phyloP scores from a whole-genome alignment of 257 asterid genomes.

The Fraxinus pennsylvanica region DNA sequence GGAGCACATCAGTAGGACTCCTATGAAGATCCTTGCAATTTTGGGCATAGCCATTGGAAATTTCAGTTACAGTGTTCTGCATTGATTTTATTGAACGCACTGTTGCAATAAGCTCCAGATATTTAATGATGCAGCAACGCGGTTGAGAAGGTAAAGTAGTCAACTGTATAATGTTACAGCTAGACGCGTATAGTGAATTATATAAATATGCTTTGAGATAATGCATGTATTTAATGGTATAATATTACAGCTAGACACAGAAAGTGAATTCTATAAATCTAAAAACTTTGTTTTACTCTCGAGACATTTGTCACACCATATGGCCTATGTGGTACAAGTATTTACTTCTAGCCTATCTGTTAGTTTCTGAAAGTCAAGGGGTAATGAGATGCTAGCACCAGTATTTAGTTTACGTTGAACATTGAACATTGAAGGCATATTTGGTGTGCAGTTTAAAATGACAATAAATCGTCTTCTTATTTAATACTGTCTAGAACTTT shows the following conservation, averaged over 20 bases:
- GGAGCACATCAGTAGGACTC: constrained; percentile 26
- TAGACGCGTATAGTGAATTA: no score
- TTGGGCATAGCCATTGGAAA: constrained; percentile 21
- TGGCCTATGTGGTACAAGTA: neutral
- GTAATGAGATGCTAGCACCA: neutral
- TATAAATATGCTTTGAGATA: neutral
- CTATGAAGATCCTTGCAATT: neutral
- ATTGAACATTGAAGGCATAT: no score
- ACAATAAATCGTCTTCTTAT: no score
- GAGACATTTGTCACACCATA: constrained; percentile 4
- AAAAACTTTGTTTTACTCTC: neutral
- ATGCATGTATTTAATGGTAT: no score
- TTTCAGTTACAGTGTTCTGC: neutral
- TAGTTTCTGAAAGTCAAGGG: neutral
- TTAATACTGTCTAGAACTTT: no score
- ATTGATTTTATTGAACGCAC: constrained; percentile 11
- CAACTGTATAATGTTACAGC: no score
- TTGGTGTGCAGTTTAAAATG: no score
- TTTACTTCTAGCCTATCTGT: neutral
- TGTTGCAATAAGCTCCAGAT: constrained; percentile 2
- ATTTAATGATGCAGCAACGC: neutral
- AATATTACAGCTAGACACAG: no score
- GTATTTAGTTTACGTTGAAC: neutral
- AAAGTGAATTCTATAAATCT: neutral
- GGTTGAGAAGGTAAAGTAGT: neutral